phyloP scores from a whole-genome alignment of 1,284 basidiomycete species.

The Leccinum subspadiceum region DNA sequence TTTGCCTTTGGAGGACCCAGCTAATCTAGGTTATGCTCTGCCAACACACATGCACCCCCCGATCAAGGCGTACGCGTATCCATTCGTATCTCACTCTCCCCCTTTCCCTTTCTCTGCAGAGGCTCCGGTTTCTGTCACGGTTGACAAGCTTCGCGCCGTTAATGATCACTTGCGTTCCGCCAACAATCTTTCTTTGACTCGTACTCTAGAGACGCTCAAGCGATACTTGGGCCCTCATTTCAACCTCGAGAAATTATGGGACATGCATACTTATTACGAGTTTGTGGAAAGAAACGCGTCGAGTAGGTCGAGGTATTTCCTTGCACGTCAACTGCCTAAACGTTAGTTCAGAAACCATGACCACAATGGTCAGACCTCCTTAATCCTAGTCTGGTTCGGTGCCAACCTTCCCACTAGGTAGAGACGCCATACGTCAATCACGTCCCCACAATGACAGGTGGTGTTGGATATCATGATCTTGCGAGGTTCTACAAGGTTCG shows the following conservation, averaged over 20 bases:
- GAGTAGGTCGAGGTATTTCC: conserved; percentile 30
- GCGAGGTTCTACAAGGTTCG: conserved; percentile 45
- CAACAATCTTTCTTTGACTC: conserved; percentile 40
- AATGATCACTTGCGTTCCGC: conserved; percentile 41
- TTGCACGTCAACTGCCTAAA: not conserved
- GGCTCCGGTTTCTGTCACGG: conserved; percentile 33
- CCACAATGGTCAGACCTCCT: conserved; percentile 38
- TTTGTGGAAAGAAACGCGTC: conserved; percentile 41
- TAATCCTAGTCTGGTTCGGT: not conserved
- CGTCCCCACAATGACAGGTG: conserved; percentile 47
- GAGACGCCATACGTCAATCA: conserved; percentile 50
- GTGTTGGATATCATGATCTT: conserved; percentile 40
- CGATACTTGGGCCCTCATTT: conserved; percentile 43
- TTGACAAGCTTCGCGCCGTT: conserved; percentile 23
- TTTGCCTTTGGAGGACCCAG: conserved; percentile 28
- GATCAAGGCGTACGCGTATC: conserved; percentile 38
- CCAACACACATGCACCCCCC: conserved; percentile 32
- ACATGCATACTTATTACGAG: conserved; percentile 45
- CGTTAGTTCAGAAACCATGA: conserved; percentile 39
- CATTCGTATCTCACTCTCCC: conserved; percentile 35
- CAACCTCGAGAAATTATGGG: conserved; percentile 45
- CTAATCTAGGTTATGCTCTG: conserved; percentile 26
- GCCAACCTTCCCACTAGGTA: conserved; percentile 32
- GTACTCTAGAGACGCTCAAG: conserved; percentile 40
- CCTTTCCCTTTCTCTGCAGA: conserved; percentile 40